A percentile compares a stretch with the other conserved stretches of the same genome.
Conservation (phyloP, 2,329 filamentous ascomycete genomes). For the Macrophomina pseudophaseolina region DNA sequence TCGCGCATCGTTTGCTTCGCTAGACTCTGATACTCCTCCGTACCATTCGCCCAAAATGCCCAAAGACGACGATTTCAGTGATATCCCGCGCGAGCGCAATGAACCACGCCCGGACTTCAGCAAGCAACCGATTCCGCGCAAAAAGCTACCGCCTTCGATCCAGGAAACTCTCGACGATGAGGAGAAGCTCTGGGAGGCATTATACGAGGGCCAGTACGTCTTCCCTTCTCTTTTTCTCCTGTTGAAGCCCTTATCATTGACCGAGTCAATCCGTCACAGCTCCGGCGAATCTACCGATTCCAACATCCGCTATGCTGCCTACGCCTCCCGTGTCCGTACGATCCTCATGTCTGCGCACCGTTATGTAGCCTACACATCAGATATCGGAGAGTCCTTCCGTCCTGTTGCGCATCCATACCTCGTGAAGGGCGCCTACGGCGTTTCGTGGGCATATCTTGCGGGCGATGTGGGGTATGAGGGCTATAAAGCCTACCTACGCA, state of each 20-base stretch:
- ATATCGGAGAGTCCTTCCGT: constrained; percentile 95
- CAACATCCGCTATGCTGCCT: constrained; percentile 88
- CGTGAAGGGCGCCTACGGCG: constrained; percentile 81
- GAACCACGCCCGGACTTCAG: constrained; percentile 55
- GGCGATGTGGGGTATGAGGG: constrained; percentile 93
- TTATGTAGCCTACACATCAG: constrained; percentile 95
- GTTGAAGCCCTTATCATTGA: too few species aligned
- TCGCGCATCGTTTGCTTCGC: not conserved
- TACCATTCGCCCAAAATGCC: constrained; percentile 38
- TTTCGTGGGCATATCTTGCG: constrained; percentile 90
- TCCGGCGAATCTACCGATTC: constrained; percentile 81
- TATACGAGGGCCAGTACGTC: constrained; percentile 79
- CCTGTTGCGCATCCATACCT: constrained; percentile 86
- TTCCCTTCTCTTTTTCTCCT: not conserved
- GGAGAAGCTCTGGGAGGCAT: constrained; percentile 75
- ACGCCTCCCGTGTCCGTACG: constrained; percentile 82
- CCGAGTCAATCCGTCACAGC: constrained; percentile 48
- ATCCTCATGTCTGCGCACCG: constrained; percentile 89
- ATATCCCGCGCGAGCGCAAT: constrained; percentile 48
- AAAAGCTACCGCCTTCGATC: constrained; percentile 59
- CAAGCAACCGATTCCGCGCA: constrained; percentile 51
- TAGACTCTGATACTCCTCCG: not conserved
- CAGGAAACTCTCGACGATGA: constrained; percentile 65
- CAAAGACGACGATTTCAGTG: constrained; percentile 43
- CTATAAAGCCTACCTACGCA: constrained; percentile 91